Base-by-base conservation (phyloP, 371 early-diverging fungal genomes). In the Dichotomocladium elegans region DNA sequence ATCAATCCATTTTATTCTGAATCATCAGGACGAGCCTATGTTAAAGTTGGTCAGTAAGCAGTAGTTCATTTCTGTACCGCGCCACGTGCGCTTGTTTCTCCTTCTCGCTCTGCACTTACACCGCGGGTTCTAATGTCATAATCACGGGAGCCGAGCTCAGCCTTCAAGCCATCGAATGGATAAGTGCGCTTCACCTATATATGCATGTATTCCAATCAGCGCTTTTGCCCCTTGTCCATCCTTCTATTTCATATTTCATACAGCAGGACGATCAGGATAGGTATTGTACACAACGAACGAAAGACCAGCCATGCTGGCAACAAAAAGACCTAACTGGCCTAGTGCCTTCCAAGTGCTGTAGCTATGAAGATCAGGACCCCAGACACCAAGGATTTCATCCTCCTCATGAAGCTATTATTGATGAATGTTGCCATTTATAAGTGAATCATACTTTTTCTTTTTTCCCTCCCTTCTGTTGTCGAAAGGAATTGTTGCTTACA, bases 331-430 rank as follows among this genome's bases (percentile, higher is more conserved):
- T 6, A 83, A 51, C 58, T 80, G 77, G 53, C 68, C 73, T 49
- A 74, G 64, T 25, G 81, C 83, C 61, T 79, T 68, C 43, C 66
- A 57, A 37, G 81, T 76, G 47, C 72, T 74, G 72, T 79, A 81
- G 7, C 65, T 56, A 57, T 78, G 76, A 51, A 83, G 72, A 63
- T 83, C 83, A 51, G 83, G 83, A 31, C 79, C 81, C 79, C 79
- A 83, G 22, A 83, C 81, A 73, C 79, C 74, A 40, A 79, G 60
- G 15, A 80, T 41, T 59, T 83, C 83, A 61, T 83, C 83, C 68
- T 83, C 79, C 63, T 83, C 83, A 41, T 80, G 74, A 49, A 83
- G 54, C 83, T 83, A 72, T 8, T 37, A 48, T 9, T 27, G 41
- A 45, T 44, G 27, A 35, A 31, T n/a, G n/a, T n/a, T n/a, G n/a